Conservation (phyloP, 139 green algal species). For the Asterochloris erici region DNA sequence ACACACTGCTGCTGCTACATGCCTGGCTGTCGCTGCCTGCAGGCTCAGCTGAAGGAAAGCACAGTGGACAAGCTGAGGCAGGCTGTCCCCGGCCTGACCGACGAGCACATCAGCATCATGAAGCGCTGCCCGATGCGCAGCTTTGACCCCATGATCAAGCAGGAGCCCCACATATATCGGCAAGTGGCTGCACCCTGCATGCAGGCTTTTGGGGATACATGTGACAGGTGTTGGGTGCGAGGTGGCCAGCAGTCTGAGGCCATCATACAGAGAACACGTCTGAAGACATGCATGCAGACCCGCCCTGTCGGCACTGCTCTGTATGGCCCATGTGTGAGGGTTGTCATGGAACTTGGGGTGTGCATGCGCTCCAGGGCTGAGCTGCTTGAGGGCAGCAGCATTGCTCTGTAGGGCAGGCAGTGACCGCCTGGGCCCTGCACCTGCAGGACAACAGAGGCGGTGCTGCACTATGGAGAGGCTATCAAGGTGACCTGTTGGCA, state of each 20-base stretch:
- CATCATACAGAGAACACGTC: too few species aligned
- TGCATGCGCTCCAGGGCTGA: not conserved
- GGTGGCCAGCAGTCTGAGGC: too few species aligned
- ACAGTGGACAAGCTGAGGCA: constrained; percentile 22
- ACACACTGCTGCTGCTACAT: too few species aligned
- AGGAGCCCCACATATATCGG: constrained; percentile 47
- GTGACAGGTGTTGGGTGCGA: too few species aligned
- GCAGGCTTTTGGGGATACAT: too few species aligned
- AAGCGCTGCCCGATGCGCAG: constrained; percentile 31
- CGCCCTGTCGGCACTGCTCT: too few species aligned
- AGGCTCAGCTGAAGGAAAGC: constrained; percentile 44
- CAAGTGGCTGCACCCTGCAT: not conserved
- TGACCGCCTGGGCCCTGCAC: not conserved
- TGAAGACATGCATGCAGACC: too few species aligned
- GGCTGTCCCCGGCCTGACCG: constrained; percentile 35
- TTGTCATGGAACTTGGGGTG: not conserved
- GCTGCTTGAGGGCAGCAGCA: not conserved
- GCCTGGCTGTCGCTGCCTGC: not conserved
- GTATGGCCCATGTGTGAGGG: constrained; percentile 3
- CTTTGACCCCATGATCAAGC: constrained; percentile 37
- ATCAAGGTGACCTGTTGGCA: constrained; percentile 18
- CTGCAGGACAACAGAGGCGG: constrained; percentile 29
- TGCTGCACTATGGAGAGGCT: constrained; percentile 44
- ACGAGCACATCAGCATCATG: constrained; percentile 46
- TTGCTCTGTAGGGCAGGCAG: not conserved